Evolutionary conservation across 768 basidiomycete genomes (phyloP).

Genomic region (Tricholoma sp.): DNA sequence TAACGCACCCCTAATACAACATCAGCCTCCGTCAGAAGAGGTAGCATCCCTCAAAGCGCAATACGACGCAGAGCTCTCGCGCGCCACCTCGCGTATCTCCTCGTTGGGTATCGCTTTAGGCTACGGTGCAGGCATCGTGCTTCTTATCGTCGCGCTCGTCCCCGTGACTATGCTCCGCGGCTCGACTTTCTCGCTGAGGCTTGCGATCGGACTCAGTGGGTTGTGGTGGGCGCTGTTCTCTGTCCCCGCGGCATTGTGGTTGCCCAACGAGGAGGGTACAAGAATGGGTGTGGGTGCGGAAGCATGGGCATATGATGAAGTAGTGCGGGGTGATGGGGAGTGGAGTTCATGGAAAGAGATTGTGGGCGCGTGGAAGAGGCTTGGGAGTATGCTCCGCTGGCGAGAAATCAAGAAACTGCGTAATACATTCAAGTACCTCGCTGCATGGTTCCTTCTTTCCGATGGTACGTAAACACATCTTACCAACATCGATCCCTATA

Average conservation of each 20-base stretch:
- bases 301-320: conserved; percentile 12
- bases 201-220: conserved; percentile 83
- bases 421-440: conserved; percentile 86
- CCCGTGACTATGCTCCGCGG: conserved; percentile 74
- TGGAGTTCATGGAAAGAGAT: conserved; percentile 55
- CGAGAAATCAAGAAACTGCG: conserved; percentile 66
- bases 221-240: conserved; percentile 86
- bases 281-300: conserved; percentile 5
- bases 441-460: conserved; percentile 92
- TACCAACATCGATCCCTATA: not conserved
- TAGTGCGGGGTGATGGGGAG: conserved; percentile 10
- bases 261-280: conserved; percentile 42
- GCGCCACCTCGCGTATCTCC: conserved; percentile 79
- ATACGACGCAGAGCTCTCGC: conserved; percentile 59
- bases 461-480: conserved; percentile 84
- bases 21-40: conserved; percentile 9
- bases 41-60: conserved; percentile 24
- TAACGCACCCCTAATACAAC: conserved; percentile 36
- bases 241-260: conserved; percentile 70
- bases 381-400: conserved; percentile 72
- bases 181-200: conserved; percentile 70
- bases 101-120: conserved; percentile 83
- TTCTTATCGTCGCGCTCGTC: conserved; percentile 69
- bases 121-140: conserved; percentile 76
- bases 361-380: conserved; percentile 64